Evolutionary conservation across 371 early-diverging fungal genomes (phyloP), one percentile per base, ranked within the genome.

Genomic region (Lichtheimia ramosa): DNA sequence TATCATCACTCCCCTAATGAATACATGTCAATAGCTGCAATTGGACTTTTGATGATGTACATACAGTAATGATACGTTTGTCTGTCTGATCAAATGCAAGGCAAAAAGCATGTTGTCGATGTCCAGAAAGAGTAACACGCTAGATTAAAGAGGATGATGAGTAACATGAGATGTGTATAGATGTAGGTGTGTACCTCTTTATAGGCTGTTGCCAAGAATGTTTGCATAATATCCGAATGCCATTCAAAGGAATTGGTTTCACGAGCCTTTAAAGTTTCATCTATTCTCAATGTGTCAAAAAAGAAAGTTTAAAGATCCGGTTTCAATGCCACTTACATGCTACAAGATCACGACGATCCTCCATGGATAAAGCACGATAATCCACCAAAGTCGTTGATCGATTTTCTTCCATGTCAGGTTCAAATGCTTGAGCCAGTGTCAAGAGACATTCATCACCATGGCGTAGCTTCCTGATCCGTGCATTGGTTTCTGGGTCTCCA

Each of bases 1-100:
- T 86, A 65, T 96, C 96, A 65, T 96, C 96, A 68, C 93, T 90
- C 41, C 89, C 86, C 72, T 71, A 23, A 23, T 25, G 5, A 8
- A 23, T 34, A 59, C 40, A 34, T 25, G 12, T 34, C 34, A 34
- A 8, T 8, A 16, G 24, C 50, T 50, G 2, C 10, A 7, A 51
- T 6, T 48, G 5, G 24, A 8, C 34, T 34, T 34, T 18, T 12
- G 24, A 16, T 8, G 24, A 6, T 56, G 40, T 25, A 41, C 43
- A 43, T 43, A 77, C 89, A 1, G 94, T 94, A 55, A 92, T 84
- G 50, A 92, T 77, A 10, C 92, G 78, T 46, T 74, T 68, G 27
- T 89, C 84, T 0, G 91, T 87, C 50, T 83, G 75, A 68, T 94
- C 94, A 62, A 92, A 93, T 18, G 83, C 75, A 8, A 87, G 74